phyloP scores from a whole-genome alignment of 768 basidiomycete species.

The Suillus discolor region DNA sequence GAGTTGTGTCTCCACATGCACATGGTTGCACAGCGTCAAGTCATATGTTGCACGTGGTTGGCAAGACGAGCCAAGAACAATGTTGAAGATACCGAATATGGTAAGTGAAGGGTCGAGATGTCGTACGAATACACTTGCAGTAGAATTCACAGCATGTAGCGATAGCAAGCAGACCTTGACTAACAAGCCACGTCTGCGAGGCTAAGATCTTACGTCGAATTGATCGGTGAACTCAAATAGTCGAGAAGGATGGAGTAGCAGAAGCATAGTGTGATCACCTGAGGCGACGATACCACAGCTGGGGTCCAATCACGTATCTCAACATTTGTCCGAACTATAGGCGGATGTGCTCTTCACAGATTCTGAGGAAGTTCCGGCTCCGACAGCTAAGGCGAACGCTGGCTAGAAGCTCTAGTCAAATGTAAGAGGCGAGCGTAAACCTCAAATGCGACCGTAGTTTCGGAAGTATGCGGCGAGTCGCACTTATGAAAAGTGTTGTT shows the following conservation, averaged over 20 bases:
- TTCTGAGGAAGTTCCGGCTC: background rate
- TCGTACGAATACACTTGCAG: conserved; percentile 2
- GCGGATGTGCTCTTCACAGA: background rate
- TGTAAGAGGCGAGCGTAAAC: background rate
- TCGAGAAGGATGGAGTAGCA: conserved; percentile 5
- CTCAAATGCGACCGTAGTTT: background rate
- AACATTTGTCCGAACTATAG: background rate
- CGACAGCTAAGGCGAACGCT: too few relatives aligned
- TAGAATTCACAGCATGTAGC: background rate
- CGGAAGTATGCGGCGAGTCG: conserved; percentile 1
- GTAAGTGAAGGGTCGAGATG: background rate
- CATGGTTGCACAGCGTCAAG: background rate
- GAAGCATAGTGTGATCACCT: background rate
- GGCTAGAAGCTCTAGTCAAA: conserved; percentile 1
- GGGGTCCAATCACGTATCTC: conserved; percentile 1
- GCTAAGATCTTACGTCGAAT: background rate
- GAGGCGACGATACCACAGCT: background rate
- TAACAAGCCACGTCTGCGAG: conserved; percentile 2
- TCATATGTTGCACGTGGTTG: background rate
- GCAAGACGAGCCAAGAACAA: background rate
- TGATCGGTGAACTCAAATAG: conserved; percentile 4
- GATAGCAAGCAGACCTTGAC: background rate
- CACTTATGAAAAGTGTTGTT: background rate
- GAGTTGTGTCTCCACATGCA: background rate
- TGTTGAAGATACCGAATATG: background rate